Evolutionary conservation across 2,329 filamentous ascomycete genomes (phyloP).

Genomic region (Colletotrichum cordylinicola): DNA sequence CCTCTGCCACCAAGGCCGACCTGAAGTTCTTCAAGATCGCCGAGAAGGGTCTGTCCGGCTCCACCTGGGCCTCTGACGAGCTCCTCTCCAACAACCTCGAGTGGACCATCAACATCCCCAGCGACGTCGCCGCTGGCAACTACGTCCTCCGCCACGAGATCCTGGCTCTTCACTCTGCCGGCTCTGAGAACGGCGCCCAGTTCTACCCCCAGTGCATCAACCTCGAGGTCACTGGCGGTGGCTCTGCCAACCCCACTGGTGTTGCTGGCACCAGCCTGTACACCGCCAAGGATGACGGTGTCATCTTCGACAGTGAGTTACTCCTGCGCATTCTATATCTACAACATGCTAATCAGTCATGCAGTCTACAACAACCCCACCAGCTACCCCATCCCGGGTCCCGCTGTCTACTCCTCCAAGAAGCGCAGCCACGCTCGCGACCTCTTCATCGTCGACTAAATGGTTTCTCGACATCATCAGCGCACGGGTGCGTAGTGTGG

Average conservation of each 20-base stretch:
- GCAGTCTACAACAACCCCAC: conserved; percentile 24
- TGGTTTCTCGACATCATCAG: not conserved
- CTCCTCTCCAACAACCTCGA: conserved; percentile 51
- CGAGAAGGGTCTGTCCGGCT: conserved; percentile 54
- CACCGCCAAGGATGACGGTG: conserved; percentile 36
- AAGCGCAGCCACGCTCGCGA: conserved; percentile 18
- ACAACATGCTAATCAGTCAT: not conserved
- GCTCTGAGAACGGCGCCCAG: conserved; percentile 46
- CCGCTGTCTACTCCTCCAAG: conserved; percentile 22
- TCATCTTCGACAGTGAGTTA: conserved; percentile 33
- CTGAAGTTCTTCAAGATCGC: conserved; percentile 68
- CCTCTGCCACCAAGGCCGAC: conserved; percentile 51
- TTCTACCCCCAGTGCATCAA: conserved; percentile 59
- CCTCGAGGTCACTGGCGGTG: conserved; percentile 48
- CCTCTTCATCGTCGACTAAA: not conserved
- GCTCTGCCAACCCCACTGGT: conserved; percentile 30
- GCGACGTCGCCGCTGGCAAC: conserved; percentile 52
- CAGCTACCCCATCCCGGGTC: conserved; percentile 37
- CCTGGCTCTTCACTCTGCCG: conserved; percentile 59
- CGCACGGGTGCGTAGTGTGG: not conserved
- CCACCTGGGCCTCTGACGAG: conserved; percentile 61
- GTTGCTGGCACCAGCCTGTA: conserved; percentile 41
- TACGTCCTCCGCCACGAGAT: conserved; percentile 63
- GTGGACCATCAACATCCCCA: conserved; percentile 54
- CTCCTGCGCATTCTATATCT: conserved; percentile 19